Base-by-base conservation (phyloP, 257 asterid species). In the Nicotiana obtusifolia region DNA sequence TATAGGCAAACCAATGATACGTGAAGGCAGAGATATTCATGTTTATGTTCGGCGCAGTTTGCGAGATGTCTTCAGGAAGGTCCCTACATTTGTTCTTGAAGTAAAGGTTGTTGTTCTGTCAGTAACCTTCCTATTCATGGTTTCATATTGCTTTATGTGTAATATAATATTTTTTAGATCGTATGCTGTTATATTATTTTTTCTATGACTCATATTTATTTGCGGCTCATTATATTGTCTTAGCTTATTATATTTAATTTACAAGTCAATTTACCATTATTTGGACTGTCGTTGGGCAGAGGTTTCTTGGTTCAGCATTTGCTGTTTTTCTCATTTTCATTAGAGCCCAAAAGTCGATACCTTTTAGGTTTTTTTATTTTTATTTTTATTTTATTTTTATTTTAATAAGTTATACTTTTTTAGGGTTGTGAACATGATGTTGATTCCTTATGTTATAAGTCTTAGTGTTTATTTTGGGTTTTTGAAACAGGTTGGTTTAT, bases 31-130 rank as follows among this genome's bases (percentile, higher is more conserved):
- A 85, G 98, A 92, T 66, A 94, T 95, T 80, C 97, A 90, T 84
- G 86, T 93, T 87, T 90, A 85, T 90, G 97, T 95, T 59, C 86
- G 95, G 85, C 97, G 99, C 90, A 93, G 98, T 88, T 90, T 96
- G 84, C 91, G 99, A 88, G 99, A 96, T 80, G 90, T 96, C 76
- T 96, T 96, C 80, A 92, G 97, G 86, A 96, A 91, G 91, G 97
- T 96, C 86, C 99, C 99, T 57, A 96, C 97, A 19, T 89, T 96
- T 81, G 83, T 86, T 78, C 80, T 96, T 89, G 99, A 93, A 89
- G 94, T 96, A 77, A 91, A 93, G 91, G 99, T 96, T 88, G 85
- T 41, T 75, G 20, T 75, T 75, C 62, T 75, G 80, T 75, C 62
- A 49, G 44, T 16, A 75, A 75, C 41, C 64, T 49, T 75, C 52